phyloP scores from a whole-genome alignment of 106 monocot genomes.

The Dendrobium officinale region DNA sequence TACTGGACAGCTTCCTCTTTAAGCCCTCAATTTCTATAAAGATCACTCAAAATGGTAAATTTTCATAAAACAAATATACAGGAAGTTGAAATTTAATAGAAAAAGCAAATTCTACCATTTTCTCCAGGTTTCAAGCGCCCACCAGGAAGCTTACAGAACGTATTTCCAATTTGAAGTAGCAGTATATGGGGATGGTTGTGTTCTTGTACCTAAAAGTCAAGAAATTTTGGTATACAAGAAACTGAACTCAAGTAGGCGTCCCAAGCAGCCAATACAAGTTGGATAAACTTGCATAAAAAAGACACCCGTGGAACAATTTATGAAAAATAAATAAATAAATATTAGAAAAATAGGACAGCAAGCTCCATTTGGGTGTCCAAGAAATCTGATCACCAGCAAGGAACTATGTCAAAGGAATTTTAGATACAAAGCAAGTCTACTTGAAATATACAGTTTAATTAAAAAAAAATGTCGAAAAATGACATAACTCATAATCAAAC shows the following conservation, averaged over 20 bases:
- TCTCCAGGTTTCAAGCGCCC: conserved; percentile 94
- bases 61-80: background rate
- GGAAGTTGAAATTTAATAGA: background rate
- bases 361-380: background rate
- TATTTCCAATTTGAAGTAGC: conserved; percentile 88
- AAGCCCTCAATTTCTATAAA: conserved; percentile 80
- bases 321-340: background rate
- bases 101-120: conserved; percentile 46
- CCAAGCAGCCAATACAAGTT: background rate
- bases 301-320: background rate
- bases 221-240: background rate
- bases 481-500: background rate
- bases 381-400: background rate
- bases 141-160: conserved; percentile 96
- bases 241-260: background rate
- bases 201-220: conserved; percentile 69
- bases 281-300: background rate
- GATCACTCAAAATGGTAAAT: background rate
- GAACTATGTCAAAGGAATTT: background rate
- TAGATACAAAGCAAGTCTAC: background rate
- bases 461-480: background rate
- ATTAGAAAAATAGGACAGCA: background rate
- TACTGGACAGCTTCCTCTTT: conserved; percentile 80
- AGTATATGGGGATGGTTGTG: conserved; percentile 96
- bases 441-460: background rate